phyloP scores from a whole-genome alignment of 352 stramenopile species.

The Peronosclerospora sorghi region DNA sequence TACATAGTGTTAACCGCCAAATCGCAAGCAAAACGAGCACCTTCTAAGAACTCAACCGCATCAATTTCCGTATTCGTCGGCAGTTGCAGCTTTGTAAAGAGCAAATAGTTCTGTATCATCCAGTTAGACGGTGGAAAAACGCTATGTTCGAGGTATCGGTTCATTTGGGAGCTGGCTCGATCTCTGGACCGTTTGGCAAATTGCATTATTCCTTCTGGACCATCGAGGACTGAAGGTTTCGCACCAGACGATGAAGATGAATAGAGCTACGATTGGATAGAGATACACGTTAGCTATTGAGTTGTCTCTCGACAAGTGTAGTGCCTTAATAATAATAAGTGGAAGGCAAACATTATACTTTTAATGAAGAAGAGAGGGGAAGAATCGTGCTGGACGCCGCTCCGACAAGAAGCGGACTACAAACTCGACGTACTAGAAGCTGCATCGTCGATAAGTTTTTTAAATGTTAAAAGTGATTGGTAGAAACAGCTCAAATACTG shows the following conservation, averaged over 20 bases:
- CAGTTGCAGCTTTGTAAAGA: constrained; percentile 38
- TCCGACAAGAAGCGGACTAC: background rate
- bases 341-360: constrained; percentile 1
- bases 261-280: constrained; percentile 6
- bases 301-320: background rate
- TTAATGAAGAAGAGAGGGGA: constrained; percentile 2
- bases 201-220: constrained; percentile 18
- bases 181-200: constrained; percentile 17
- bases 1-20: constrained; percentile 43
- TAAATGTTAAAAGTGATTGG: too few species aligned
- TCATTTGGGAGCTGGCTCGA: constrained; percentile 10
- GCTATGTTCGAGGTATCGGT: constrained; percentile 22
- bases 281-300: background rate
- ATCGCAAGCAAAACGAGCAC: constrained; percentile 37
- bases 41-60: constrained; percentile 37
- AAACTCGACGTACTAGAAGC: constrained; percentile 1
- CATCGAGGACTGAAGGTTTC: constrained; percentile 20
- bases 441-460: too few species aligned
- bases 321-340: background rate
- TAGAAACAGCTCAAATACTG: too few species aligned
- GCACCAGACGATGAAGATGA: constrained; percentile 11
- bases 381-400: background rate
- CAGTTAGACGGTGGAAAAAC: constrained; percentile 27
- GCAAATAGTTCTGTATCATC: constrained; percentile 23
- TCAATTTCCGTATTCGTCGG: constrained; percentile 40